These are phyloP conservation scores for Crotalaria pallida DNA, from an alignment of 306 rosid species.

Conservation along the genomic window DNA sequence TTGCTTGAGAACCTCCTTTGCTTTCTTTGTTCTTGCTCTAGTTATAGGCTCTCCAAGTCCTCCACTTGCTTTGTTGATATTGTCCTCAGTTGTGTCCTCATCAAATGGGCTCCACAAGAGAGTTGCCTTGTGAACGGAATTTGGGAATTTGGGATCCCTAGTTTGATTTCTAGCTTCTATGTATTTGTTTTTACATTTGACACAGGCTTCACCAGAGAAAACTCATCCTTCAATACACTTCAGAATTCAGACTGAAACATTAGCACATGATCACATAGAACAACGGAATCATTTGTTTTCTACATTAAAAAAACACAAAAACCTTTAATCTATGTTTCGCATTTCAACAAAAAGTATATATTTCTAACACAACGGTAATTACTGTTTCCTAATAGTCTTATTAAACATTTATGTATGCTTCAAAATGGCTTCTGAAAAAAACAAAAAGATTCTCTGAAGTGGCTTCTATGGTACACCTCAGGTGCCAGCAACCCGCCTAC, in stretches of 20 bases:
- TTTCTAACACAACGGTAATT: not conserved
- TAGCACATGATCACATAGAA: not conserved
- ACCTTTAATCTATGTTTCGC: not conserved
- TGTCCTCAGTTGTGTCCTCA: no score
- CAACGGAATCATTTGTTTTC: not conserved
- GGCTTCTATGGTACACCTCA: not conserved
- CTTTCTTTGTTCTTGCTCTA: no score
- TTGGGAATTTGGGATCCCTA: not conserved
- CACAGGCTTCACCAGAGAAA: not conserved
- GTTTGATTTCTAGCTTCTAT: not conserved
- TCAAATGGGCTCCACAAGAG: not conserved
- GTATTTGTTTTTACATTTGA: not conserved
- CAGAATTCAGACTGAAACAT: not conserved
- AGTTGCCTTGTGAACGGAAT: not conserved
- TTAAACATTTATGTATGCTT: not conserved
- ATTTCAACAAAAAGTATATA: not conserved
- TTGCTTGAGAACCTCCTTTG: no score
- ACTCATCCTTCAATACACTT: not conserved
- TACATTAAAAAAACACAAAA: no score
- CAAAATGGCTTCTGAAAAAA: not conserved
- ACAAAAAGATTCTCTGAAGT: not conserved
- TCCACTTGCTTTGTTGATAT: no score
- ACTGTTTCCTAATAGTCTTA: not conserved
- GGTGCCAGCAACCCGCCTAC: not conserved
- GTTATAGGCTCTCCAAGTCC: no score